Evolutionary conservation across 2,329 filamentous ascomycete genomes (phyloP).

Genomic region (Juglanconis juglandina): DNA sequence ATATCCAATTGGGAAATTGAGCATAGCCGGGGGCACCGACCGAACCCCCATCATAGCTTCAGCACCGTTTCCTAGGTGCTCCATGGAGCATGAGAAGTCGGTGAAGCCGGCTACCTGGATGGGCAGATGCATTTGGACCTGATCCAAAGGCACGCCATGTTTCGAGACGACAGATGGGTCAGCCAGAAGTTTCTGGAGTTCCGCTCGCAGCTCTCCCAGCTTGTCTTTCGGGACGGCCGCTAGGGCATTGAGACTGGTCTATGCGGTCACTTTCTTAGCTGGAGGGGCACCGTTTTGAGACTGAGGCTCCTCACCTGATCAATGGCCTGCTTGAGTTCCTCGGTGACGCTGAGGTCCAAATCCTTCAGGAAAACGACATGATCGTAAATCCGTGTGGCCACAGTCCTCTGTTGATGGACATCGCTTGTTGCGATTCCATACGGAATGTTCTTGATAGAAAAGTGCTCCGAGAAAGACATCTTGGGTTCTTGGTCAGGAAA

Average conservation of each 20-base stretch:
- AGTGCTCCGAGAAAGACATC: slow-evolving; percentile 34
- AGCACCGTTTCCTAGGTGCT: slow-evolving; percentile 50
- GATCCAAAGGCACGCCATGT: slow-evolving; percentile 29
- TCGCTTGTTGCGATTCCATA: slow-evolving; percentile 48
- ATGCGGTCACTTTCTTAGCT: slow-evolving; percentile 40
- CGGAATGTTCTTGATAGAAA: slow-evolving; percentile 51
- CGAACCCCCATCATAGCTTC: slow-evolving; percentile 19
- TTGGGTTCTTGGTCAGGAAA: background rate
- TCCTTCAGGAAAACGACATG: slow-evolving; percentile 49
- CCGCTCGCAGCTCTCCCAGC: slow-evolving; percentile 18
- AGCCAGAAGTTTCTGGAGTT: slow-evolving; percentile 19
- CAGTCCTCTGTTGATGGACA: slow-evolving; percentile 35
- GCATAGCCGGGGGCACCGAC: slow-evolving; percentile 43
- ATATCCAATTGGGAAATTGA: slow-evolving; percentile 50
- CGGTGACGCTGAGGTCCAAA: slow-evolving; percentile 32
- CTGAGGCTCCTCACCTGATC: slow-evolving; percentile 40
- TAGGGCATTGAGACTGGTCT: slow-evolving; percentile 26
- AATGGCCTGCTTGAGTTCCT: slow-evolving; percentile 45
- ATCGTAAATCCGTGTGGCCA: slow-evolving; percentile 49
- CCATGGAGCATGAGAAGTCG: slow-evolving; percentile 53
- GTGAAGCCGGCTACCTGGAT: slow-evolving; percentile 53
- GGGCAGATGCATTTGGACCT: slow-evolving; percentile 50
- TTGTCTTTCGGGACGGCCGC: slow-evolving; percentile 18
- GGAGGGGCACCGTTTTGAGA: slow-evolving; percentile 25
- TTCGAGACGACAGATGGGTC: slow-evolving; percentile 21